Base-by-base conservation (phyloP, 1,284 basidiomycete genomes). In the Apiotrichum laibachii region DNA sequence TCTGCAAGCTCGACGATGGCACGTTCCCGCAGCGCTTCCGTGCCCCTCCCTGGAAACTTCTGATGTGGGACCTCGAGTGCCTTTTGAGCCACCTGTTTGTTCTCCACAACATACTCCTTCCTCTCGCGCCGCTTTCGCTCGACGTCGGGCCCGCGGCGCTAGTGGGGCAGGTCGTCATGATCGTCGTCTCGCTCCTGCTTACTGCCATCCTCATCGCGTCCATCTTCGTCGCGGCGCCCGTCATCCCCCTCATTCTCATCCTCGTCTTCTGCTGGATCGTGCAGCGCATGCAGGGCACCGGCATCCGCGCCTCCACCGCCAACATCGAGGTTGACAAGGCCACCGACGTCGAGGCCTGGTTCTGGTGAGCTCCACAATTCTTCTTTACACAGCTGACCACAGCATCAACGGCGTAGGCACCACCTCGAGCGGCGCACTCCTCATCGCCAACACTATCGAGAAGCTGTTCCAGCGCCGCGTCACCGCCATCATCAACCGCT, bases 331-430 rank as follows among this genome's bases (percentile, higher is more conserved):
- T 55, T 5, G 39, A 56, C 7, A 11, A 35, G 7, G 59, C 53
- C 11, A 53, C 56, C 8, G 61, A 64, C 26, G 56, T 56, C 43
- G 67, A 59, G 53, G 54, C 52, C 9, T 72, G 71, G 71, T 55
- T 72, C 42, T 69, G 64, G 71, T 72, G 56, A 69, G 71, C 67
- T 5, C 18, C 18, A 7, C 5, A 31, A 19, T 15, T 26, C 46
- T 9, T 5, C n/a, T 12, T 34, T 21, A 40, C 35, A n/a, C 21
- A 40, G 31, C 22, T 34, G 19, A 47, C 50, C 9, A 16, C 22
- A 73, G 72, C 51, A 66, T 73, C 26, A 73, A 73, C 56, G 72
- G 72, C n/a, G 63, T 73, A 22, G 65, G 57, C 2, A 73, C 70
- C n/a, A 65, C 66, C 2, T 43, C 47, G 16, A 60, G 55, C 9